These are phyloP conservation scores for Skeletonema menzelii DNA, from an alignment of 108 stramenopile genomes.

Conservation along the genomic window DNA sequence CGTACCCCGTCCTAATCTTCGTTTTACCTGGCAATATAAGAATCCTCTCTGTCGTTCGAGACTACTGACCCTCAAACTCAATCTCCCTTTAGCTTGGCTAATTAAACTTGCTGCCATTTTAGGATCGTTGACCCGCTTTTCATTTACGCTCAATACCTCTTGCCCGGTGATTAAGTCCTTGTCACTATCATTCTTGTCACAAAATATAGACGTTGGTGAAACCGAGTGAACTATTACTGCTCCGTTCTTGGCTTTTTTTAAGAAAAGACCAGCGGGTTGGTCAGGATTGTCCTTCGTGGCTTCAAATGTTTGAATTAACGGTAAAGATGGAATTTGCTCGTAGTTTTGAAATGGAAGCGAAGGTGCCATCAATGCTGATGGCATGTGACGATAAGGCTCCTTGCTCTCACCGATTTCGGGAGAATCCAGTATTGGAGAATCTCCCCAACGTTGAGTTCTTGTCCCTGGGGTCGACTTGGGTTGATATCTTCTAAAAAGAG, in stretches of 20 bases:
- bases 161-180: conserved; percentile 3
- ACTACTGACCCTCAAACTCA: conserved; percentile 21
- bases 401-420: background rate
- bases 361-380: background rate
- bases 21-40: conserved; percentile 34
- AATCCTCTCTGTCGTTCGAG: conserved; percentile 28
- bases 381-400: no score
- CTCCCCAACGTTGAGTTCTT: background rate
- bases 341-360: conserved; percentile 8
- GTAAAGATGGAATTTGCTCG: conserved; percentile 12
- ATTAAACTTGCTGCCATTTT: conserved; percentile 40
- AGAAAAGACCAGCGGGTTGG: conserved; percentile 29
- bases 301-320: conserved; percentile 26
- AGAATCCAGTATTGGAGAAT: background rate
- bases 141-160: conserved; percentile 42
- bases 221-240: conserved; percentile 33
- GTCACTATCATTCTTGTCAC: background rate
- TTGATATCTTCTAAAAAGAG: background rate
- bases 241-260: conserved; percentile 35
- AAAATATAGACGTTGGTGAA: conserved; percentile 26
- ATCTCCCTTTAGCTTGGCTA: conserved; percentile 13
- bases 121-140: conserved; percentile 40
- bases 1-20: conserved; percentile 8
- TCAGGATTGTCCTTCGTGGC: conserved; percentile 14
- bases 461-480: background rate